Percentiles rank a stretch among this genome's conserved stretches.
Evolutionary conservation across 129 eudicot species (phyloP).

Genomic region (Centella asiatica): DNA sequence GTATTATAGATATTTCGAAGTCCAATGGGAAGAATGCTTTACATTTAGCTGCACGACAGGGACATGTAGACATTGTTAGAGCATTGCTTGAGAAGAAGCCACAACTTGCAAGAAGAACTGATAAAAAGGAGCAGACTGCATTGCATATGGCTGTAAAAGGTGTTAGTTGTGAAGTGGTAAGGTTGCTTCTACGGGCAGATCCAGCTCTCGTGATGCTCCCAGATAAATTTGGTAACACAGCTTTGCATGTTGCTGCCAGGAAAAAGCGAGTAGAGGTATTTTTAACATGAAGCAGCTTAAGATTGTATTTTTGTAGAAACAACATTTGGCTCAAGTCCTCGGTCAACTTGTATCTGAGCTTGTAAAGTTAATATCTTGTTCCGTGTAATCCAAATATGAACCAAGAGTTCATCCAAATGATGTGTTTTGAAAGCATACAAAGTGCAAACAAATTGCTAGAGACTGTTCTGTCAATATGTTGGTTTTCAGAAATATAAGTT

Average conservation of each 20-base stretch:
- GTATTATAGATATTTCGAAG: constrained; percentile 40
- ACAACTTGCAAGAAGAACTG: constrained; percentile 51
- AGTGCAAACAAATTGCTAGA: no score
- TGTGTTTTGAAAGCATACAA: no score
- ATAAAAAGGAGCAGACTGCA: constrained; percentile 79
- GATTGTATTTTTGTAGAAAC: neutral
- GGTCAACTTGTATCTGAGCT: no score
- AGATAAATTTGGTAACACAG: constrained; percentile 62
- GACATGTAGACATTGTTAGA: constrained; percentile 43
- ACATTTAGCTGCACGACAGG: constrained; percentile 62
- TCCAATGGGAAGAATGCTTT: constrained; percentile 70
- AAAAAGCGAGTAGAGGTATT: constrained; percentile 63
- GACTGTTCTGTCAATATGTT: no score
- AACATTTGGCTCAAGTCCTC: neutral
- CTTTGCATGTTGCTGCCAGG: constrained; percentile 56
- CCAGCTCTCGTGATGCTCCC: constrained; percentile 69
- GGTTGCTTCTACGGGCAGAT: constrained; percentile 65
- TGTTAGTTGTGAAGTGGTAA: constrained; percentile 53
- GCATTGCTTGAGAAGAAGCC: constrained; percentile 51
- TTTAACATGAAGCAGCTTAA: no score
- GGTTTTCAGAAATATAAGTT: no score
- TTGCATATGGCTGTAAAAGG: constrained; percentile 86
- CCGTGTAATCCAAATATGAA: no score
- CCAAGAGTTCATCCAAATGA: no score
- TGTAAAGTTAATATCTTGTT: no score